These are phyloP conservation scores for Jackrogersella minutella DNA, from an alignment of 495 filamentous ascomycete species.

Conservation along the genomic window DNA sequence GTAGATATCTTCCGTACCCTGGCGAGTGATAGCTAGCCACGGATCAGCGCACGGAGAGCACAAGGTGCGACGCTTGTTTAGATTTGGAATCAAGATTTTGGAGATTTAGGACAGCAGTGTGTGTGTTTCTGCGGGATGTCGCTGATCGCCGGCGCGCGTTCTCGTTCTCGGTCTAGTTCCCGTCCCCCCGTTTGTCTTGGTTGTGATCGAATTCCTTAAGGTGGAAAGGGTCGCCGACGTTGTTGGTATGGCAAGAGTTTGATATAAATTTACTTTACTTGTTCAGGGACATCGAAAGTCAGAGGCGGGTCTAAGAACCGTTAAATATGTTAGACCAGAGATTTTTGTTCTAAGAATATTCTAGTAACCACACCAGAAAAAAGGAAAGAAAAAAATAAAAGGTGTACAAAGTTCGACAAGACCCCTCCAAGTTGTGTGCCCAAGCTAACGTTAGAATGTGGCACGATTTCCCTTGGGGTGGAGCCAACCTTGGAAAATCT, in stretches of 20 bases:
- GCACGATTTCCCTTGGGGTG: constrained; percentile 38
- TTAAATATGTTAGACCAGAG: background rate
- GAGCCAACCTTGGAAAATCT: constrained; percentile 34
- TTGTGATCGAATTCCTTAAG: constrained; percentile 21
- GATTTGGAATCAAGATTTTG: constrained; percentile 20
- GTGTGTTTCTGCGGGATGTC: constrained; percentile 7
- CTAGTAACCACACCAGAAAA: constrained; percentile 5
- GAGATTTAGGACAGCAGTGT: background rate
- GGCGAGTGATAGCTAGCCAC: constrained; percentile 9
- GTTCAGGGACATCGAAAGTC: background rate
- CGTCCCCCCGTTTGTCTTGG: constrained; percentile 22
- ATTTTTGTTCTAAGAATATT: background rate
- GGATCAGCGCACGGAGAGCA: constrained; percentile 29
- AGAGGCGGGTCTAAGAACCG: background rate
- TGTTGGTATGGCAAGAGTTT: constrained; percentile 11
- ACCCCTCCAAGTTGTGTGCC: constrained; percentile 33
- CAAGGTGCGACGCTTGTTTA: constrained; percentile 17
- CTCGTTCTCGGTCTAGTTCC: constrained; percentile 36
- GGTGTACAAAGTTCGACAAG: constrained; percentile 26
- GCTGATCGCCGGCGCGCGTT: constrained; percentile 23
- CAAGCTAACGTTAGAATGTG: constrained; percentile 30
- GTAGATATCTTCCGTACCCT: constrained; percentile 20
- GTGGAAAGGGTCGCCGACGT: no score
- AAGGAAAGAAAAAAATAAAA: constrained; percentile 9
- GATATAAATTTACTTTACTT: background rate